Base-by-base conservation (phyloP, 306 rosid genomes). In the Dalbergia cultrata region DNA sequence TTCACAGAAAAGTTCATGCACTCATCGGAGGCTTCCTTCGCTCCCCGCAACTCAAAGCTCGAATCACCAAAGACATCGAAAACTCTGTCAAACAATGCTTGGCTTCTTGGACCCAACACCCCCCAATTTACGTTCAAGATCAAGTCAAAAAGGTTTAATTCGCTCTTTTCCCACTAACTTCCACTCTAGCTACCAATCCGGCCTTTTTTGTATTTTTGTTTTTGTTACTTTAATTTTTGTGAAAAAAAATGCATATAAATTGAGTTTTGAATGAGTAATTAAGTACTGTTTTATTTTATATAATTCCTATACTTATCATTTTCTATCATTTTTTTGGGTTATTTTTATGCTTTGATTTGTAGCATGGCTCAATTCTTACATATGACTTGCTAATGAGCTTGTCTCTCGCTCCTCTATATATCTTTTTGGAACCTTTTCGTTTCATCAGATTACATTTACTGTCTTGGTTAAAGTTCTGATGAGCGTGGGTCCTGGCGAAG, bases 401-500 rank as follows among this genome's bases (percentile, higher is more conserved):
- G 31, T 26, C 31, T 26, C 31, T 1, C 31, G 31, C 31, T 26
- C 31, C 31, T 26, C 31, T 26, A 26, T 26, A 26, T 26, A 26
- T 26, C 31, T 26, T 26, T 26, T 26, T 26, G 31, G 31, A 26
- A 26, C 31, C 31, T 1, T 26, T 26, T 26, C 31, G 31, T 26
- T 26, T 26, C 50, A 45, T 52, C 89, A 95, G 97, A 89, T 93
- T 71, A 92, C 99, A 5, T 95, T 95, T 73, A 78, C 87, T 11
- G 70, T 95, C 57, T 74, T 95, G 80, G 87, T 88, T 64, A 93
- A 90, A 85, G 90, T 87, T 47, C 74, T 93, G 88, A 87, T 90
- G 94, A 92, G 97, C 82, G 70, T 95, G 61, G 90, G 85, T 77
- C 94, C 94, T 0, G 94, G 98, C 8, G 93, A 90, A 81, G 94